Evolutionary conservation across 257 asterid species (phyloP), one percentile per base, ranked within the genome.

Genomic region (Penstemon newberryi): DNA sequence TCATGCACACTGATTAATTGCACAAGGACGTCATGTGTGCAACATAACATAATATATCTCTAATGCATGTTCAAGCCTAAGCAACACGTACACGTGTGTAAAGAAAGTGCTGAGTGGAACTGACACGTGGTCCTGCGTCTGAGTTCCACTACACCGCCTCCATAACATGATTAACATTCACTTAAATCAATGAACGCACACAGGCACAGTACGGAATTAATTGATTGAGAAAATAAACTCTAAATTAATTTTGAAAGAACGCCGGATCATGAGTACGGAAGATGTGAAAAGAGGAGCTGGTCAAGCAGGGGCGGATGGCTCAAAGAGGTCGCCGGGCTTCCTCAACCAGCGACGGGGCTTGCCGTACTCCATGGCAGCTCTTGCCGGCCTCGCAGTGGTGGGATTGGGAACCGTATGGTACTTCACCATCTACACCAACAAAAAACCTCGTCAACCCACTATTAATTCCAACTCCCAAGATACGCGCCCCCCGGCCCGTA

Each of bases 191-290:
- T 25, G 33, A 25, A 60, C 9, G 46, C 50, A 60, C 7, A 19
- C 65, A 58, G 7, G 9, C 33, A 60, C 36, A 15, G 18, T 15
- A 39, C 7, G 6, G 41, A 60, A 11, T 3, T 43, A 60, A 46
- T 33, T 60, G 37, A 37, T 49, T 15, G 4, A 40, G 6, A 12
- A 60, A 38, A 39, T 36, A 0, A 38, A 19, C 41, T 43, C 12
- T 8, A 12, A 12, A 8, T 37, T 33, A 58, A 33, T 25, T 25
- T 58, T 38, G 82, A 57, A 83, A 70, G 38, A 75, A 56, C 56
- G 82, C 86, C 3, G 81, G 67, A 84, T 78, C 76, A 83, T 83
- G 88, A 83, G 84, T 55, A 49, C 83, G 4, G 86, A 84, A 8
- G 86, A 79, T 43, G 77, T 81, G 58, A 81, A 74, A 52, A 81